Evolutionary conservation across 2,329 filamentous ascomycete genomes (phyloP), one percentile per base, ranked within the genome.

Genomic region (Chalaropsis ovoidea): DNA sequence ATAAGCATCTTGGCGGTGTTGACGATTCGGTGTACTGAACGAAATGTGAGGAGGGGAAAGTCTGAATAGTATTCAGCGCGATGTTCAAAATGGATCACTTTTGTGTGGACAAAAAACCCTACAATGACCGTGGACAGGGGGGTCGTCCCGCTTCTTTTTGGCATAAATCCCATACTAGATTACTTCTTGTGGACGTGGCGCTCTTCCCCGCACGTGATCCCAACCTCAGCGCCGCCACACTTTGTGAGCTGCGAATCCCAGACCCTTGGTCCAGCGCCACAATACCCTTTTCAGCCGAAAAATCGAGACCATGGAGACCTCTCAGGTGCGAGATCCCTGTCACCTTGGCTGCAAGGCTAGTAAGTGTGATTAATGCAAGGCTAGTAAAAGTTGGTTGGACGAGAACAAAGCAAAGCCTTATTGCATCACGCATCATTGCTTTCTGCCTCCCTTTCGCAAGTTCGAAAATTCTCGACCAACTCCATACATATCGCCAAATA

Each of bases 1-100:
- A 99, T 99, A 85, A 99, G 88, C 94, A 85, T 85, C 88, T 92
- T 83, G 78, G 77, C 79, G 79, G 78, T 65, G 61, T 68, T 67
- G 64, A 67, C 64, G 64, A 68, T 66, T 68, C 68, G 68, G 66
- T 69, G 58, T 65, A 65, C 63, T 65, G 65, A 61, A 65, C 66
- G 58, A 62, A 61, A 67, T 67, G 62, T 65, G 63, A 67, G 60
- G 65, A 67, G 66, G 54, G 68, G 64, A 68, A 69, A 68, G 67
- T 69, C 54, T 68, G 58, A 64, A 68, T 66, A 66, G 64, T 61
- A 43, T 65, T 64, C 60, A 52, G 39, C 61, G 71, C 71, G 73
- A 73, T 71, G 72, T 74, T 76, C 74, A 73, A 77, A 78, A 74
- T 77, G 73, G 73, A 76, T 73, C 65, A 67, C 65, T 77, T 77